phyloP scores from a whole-genome alignment of 1,284 basidiomycete species.

The Marasmius oreades region DNA sequence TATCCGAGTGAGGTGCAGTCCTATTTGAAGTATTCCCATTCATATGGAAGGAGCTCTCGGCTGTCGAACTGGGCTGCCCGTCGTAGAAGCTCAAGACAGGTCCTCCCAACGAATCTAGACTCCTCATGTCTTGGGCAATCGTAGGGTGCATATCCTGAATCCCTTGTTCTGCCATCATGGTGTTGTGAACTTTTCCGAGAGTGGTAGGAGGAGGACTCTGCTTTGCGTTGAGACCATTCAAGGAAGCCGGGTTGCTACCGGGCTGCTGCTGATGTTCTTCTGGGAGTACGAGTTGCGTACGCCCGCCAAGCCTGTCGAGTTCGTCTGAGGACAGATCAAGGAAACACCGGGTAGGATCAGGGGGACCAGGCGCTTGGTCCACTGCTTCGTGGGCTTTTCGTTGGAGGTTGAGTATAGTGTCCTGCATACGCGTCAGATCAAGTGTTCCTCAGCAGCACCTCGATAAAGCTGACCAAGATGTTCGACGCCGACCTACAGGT shows the following conservation, averaged over 20 bases:
- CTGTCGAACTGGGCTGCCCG: conserved; percentile 2
- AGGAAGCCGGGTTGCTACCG: conserved; percentile 1
- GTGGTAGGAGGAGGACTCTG: background rate
- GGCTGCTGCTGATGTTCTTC: background rate
- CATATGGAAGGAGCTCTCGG: no score
- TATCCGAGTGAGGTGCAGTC: no score
- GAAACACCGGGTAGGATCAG: background rate
- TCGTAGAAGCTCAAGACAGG: conserved; percentile 22
- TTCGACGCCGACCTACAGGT: conserved; percentile 45
- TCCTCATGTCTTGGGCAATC: conserved; percentile 27
- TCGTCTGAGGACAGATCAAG: conserved; percentile 36
- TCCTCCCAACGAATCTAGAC: conserved; percentile 20
- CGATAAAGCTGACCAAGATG: conserved; percentile 38
- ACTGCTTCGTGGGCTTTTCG: conserved; percentile 49
- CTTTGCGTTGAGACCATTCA: background rate
- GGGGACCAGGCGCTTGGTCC: conserved; percentile 29
- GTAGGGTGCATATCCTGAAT: conserved; percentile 24
- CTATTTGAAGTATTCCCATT: no score
- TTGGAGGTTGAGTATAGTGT: conserved; percentile 45
- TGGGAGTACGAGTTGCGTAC: conserved; percentile 43
- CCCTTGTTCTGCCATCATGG: background rate
- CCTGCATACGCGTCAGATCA: conserved; percentile 29
- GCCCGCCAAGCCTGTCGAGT: conserved; percentile 61
- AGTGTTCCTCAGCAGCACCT: background rate
- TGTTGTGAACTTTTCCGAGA: background rate